Conservation (phyloP, 345 rosid species). For the Camelina sativa region DNA sequence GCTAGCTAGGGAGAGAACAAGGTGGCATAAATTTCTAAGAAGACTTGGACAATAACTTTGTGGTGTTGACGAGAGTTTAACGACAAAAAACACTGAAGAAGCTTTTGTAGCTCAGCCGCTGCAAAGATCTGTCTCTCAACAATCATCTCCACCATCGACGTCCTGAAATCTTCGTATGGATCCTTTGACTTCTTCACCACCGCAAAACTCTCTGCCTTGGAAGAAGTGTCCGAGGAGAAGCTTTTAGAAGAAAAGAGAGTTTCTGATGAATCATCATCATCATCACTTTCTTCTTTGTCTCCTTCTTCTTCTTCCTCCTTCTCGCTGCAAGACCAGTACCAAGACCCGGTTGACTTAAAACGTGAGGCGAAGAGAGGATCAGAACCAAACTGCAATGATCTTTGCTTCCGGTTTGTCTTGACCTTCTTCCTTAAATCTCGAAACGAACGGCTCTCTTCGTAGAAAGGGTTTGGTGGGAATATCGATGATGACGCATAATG, state of each 20-base stretch:
- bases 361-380: conserved; percentile 51
- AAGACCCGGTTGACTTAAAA: conserved; percentile 38
- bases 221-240: conserved; percentile 68
- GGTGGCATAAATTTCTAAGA: conserved; percentile 68
- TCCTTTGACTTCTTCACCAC: conserved; percentile 80
- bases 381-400: conserved; percentile 1
- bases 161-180: conserved; percentile 73
- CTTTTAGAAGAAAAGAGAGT: conserved; percentile 74
- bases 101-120: conserved; percentile 61
- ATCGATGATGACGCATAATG: conserved; percentile 33
- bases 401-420: conserved; percentile 41
- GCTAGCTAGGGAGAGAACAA: conserved; percentile 55
- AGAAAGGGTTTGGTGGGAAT: conserved; percentile 51
- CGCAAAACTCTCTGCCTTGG: conserved; percentile 68
- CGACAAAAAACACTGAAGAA: conserved; percentile 72
- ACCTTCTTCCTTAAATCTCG: conserved; percentile 36
- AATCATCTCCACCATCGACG: conserved; percentile 89
- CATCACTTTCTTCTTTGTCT: conserved; percentile 46
- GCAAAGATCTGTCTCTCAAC: conserved; percentile 71
- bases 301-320: conserved; percentile 49
- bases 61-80: conserved; percentile 76
- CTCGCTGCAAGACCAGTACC: conserved; percentile 73
- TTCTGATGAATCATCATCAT: conserved; percentile 45
- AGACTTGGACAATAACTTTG: conserved; percentile 62
- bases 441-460: conserved; percentile 45